A percentile compares a stretch with the other conserved stretches of the same genome.
These are phyloP conservation scores for Phytopythium cucurbitacearum DNA, from an alignment of 352 stramenopile genomes.

Conservation along the genomic window DNA sequence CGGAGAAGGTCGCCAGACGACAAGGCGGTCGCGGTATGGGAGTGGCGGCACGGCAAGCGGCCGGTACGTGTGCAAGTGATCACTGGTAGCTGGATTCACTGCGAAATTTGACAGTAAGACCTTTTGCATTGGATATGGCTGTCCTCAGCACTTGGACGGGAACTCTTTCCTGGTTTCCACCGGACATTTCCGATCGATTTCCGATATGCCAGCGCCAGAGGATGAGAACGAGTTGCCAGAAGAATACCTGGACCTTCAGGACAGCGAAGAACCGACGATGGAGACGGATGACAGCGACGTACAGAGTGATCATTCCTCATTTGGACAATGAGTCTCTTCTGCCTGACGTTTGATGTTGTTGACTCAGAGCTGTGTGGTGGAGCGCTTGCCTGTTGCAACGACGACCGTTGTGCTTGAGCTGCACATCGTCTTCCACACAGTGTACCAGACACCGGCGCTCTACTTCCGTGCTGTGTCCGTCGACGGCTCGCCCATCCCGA, in stretches of 20 bases:
- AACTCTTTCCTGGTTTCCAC: constrained; percentile 65
- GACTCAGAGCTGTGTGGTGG: constrained; percentile 9
- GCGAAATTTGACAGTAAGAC: not conserved
- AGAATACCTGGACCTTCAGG: constrained; percentile 3
- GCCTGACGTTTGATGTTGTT: constrained; percentile 4
- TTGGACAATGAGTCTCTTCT: not conserved
- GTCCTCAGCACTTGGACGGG: constrained; percentile 45
- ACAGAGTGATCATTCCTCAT: not conserved
- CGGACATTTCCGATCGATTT: constrained; percentile 22
- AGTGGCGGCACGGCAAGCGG: constrained; percentile 53
- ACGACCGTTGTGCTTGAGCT: constrained; percentile 56
- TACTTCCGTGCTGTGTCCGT: constrained; percentile 50
- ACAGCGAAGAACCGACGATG: not conserved
- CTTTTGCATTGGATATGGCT: not conserved
- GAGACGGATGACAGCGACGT: not conserved
- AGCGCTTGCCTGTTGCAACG: not conserved
- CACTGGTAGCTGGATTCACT: not conserved
- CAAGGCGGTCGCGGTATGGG: constrained; percentile 28
- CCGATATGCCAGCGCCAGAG: not conserved
- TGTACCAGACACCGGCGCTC: constrained; percentile 71
- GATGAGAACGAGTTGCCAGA: constrained; percentile 16
- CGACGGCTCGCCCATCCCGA: constrained; percentile 31
- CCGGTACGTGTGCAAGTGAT: constrained; percentile 17
- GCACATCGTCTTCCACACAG: constrained; percentile 78
- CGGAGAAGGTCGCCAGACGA: constrained; percentile 2